These are phyloP conservation scores for Jackrogersella minutella DNA, from an alignment of 495 filamentous ascomycete species.

Conservation along the genomic window DNA sequence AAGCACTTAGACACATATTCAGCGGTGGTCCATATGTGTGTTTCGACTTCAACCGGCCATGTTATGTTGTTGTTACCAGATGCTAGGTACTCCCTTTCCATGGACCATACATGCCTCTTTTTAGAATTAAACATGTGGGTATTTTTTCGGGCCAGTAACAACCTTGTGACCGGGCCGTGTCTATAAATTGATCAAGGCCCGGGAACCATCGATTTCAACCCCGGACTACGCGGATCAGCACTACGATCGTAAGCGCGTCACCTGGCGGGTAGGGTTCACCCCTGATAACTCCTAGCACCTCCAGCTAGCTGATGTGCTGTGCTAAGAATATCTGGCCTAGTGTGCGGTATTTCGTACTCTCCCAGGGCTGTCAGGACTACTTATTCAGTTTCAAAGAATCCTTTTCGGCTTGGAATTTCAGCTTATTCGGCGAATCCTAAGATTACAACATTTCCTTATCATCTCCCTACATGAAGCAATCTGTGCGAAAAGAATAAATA, in stretches of 20 bases:
- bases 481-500: background rate
- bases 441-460: background rate
- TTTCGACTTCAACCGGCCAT: no score
- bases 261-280: conserved; percentile 38
- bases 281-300: conserved; percentile 16
- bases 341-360: conserved; percentile 21
- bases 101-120: no score
- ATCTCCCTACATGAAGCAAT: background rate
- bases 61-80: no score
- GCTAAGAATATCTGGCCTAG: conserved; percentile 30
- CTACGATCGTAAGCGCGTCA: conserved; percentile 42
- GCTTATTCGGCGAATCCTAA: background rate
- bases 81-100: no score
- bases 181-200: conserved; percentile 38
- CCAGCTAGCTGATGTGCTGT: background rate
- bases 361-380: background rate
- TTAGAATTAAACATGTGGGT: no score
- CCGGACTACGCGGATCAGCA: conserved; percentile 38
- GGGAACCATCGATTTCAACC: conserved; percentile 36
- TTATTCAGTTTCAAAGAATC: conserved; percentile 25
- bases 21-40: no score
- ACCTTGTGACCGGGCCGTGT: conserved; percentile 30
- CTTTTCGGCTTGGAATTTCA: background rate
- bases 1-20: no score
- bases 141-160: conserved; percentile 20